Conservation (phyloP, 2,329 filamentous ascomycete genomes). For the Arthrinium puccinioides region DNA sequence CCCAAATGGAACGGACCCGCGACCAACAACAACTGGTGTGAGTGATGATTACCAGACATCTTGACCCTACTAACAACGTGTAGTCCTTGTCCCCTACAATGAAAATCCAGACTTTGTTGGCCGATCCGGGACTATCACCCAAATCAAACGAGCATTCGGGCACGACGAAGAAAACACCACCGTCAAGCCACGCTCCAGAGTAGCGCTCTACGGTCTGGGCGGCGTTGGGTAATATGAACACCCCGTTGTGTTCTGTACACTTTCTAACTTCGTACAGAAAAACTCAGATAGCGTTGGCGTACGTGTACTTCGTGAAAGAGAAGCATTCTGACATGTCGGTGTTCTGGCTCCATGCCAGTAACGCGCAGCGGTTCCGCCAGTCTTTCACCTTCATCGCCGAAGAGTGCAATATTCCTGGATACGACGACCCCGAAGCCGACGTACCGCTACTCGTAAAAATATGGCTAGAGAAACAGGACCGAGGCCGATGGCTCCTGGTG, state of each 20-base stretch:
- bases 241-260: not conserved
- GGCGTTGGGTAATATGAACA: conserved; percentile 14
- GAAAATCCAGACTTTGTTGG: not conserved
- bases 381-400: conserved; percentile 17
- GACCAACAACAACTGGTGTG: too few species aligned
- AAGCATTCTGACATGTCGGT: conserved; percentile 15
- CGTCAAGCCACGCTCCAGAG: too few species aligned
- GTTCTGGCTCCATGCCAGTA: conserved; percentile 27
- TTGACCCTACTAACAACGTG: not conserved
- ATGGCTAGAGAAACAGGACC: conserved; percentile 17
- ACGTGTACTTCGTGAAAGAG: conserved; percentile 15
- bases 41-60: too few species aligned
- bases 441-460: conserved; percentile 15
- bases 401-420: conserved; percentile 14
- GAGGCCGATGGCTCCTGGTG: conserved; percentile 12
- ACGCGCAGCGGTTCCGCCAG: conserved; percentile 18
- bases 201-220: conserved; percentile 15
- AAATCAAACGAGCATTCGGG: not conserved
- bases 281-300: conserved; percentile 24
- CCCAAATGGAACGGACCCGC: not conserved
- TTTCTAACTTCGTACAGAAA: conserved; percentile 16
- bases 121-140: not conserved
- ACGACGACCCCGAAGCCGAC: conserved; percentile 13
- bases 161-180: too few species aligned
- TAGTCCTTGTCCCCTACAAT: not conserved